Percentiles rank a stretch among this genome's conserved stretches.
Evolutionary conservation across 139 green algal genomes (phyloP).

Genomic region (Tetraselmis striata): DNA sequence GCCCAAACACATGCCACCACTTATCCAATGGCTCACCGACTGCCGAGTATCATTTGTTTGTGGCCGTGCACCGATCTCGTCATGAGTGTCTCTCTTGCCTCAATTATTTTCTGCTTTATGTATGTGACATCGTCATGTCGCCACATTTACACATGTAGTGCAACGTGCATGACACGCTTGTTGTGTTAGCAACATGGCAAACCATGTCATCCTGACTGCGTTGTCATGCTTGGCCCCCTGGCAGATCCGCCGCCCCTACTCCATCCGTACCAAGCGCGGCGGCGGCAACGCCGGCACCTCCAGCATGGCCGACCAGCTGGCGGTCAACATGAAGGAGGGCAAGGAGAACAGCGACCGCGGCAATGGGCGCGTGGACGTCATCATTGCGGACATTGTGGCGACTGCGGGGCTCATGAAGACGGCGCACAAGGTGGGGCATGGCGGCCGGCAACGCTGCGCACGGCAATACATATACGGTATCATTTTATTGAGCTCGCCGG

Average conservation of each 20-base stretch:
- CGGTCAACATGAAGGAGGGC: conserved; percentile 8
- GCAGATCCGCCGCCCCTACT: conserved; percentile 44
- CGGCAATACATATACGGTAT: no score
- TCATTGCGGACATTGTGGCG: not conserved
- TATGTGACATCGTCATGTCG: no score
- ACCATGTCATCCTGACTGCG: not conserved
- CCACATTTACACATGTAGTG: no score
- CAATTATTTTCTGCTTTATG: no score
- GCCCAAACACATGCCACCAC: no score
- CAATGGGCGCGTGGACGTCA: not conserved
- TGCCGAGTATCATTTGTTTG: no score
- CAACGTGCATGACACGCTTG: not conserved
- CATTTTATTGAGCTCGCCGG: no score
- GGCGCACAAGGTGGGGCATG: not conserved
- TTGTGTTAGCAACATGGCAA: not conserved
- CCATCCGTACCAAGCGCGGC: conserved; percentile 34
- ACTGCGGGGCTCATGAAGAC: not conserved
- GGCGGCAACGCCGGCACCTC: conserved; percentile 6
- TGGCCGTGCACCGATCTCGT: no score
- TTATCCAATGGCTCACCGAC: no score
- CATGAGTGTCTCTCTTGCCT: no score
- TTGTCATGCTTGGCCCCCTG: not conserved
- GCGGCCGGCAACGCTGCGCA: no score
- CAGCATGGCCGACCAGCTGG: conserved; percentile 34
- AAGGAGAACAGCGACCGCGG: not conserved